These are phyloP conservation scores for Aspergillus campestris DNA, from an alignment of 495 filamentous ascomycete genomes.

Conservation along the genomic window DNA sequence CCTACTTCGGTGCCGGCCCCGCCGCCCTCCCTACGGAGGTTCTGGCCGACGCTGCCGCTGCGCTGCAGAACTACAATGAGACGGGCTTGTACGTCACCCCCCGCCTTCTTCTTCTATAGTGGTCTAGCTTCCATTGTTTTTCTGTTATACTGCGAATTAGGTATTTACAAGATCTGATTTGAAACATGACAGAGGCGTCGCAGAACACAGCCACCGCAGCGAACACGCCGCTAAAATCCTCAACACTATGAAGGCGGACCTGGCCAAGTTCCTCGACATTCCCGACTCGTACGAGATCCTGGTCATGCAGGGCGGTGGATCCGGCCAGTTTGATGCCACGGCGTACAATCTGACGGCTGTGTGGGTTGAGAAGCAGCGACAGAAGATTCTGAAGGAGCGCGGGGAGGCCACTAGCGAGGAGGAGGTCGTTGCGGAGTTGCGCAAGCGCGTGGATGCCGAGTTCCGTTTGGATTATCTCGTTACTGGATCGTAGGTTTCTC, in stretches of 20 bases:
- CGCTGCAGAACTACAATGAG: slow-evolving; percentile 74
- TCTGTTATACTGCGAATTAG: background rate
- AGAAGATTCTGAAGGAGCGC: slow-evolving; percentile 26
- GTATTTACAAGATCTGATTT: too few species aligned
- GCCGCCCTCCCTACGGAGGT: slow-evolving; percentile 73
- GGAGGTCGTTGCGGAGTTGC: slow-evolving; percentile 50
- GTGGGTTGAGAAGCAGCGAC: slow-evolving; percentile 58
- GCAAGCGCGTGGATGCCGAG: slow-evolving; percentile 53
- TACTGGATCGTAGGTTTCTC: slow-evolving; percentile 52
- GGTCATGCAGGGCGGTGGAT: slow-evolving; percentile 78
- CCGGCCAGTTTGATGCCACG: slow-evolving; percentile 70
- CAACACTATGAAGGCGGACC: slow-evolving; percentile 53
- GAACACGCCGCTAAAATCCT: slow-evolving; percentile 62
- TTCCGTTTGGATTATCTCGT: slow-evolving; percentile 83
- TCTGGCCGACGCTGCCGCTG: slow-evolving; percentile 60
- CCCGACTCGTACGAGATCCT: slow-evolving; percentile 69
- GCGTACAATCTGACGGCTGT: slow-evolving; percentile 73
- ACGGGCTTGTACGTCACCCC: slow-evolving; percentile 59
- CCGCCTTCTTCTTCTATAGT: background rate
- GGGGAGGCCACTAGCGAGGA: slow-evolving; percentile 30
- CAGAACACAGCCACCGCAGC: slow-evolving; percentile 88
- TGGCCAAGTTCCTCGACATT: slow-evolving; percentile 63
- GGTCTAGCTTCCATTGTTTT: slow-evolving; percentile 1
- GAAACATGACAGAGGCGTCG: slow-evolving; percentile 27
- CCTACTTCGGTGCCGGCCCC: slow-evolving; percentile 82